A percentile compares a stretch with the other conserved stretches of the same genome.
Evolutionary conservation across 202 grass and related monocot species (phyloP).

Genomic region (Zizania palustris): DNA sequence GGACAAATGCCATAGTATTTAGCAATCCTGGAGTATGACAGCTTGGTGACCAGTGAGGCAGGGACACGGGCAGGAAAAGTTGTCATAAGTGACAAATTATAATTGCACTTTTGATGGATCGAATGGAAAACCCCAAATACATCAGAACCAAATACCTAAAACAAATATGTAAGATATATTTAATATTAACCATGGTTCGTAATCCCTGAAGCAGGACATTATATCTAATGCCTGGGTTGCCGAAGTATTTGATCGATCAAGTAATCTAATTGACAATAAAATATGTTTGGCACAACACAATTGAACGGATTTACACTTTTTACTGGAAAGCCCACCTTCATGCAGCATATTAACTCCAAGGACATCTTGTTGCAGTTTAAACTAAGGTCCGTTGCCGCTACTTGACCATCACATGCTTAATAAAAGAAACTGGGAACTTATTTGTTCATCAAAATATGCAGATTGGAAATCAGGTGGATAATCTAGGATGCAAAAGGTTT

Average conservation of each 20-base stretch:
- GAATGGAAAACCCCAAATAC: background rate
- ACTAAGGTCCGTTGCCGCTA: background rate
- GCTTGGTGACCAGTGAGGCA: background rate
- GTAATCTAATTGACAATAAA: background rate
- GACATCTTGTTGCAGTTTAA: background rate
- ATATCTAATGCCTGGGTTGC: background rate
- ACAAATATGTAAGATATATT: background rate
- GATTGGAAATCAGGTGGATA: background rate
- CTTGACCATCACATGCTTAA: conserved; percentile 8
- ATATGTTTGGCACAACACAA: background rate
- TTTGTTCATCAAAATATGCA: conserved; percentile 25
- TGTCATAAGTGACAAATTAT: background rate
- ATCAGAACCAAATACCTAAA: background rate
- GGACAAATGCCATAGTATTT: conserved; percentile 14
- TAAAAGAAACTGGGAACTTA: background rate
- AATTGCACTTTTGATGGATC: background rate
- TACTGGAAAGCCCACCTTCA: conserved; percentile 7
- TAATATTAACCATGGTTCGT: background rate
- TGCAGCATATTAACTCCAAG: conserved; percentile 18
- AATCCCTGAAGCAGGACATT: background rate
- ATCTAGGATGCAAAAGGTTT: background rate
- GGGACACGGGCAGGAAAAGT: background rate
- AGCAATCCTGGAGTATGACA: conserved; percentile 2
- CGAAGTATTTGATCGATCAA: background rate
- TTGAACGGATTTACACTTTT: conserved; percentile 2